These are phyloP conservation scores for Suzukiozyma palmioleophila DNA, from an alignment of 1,139 yeast species.

Conservation along the genomic window DNA sequence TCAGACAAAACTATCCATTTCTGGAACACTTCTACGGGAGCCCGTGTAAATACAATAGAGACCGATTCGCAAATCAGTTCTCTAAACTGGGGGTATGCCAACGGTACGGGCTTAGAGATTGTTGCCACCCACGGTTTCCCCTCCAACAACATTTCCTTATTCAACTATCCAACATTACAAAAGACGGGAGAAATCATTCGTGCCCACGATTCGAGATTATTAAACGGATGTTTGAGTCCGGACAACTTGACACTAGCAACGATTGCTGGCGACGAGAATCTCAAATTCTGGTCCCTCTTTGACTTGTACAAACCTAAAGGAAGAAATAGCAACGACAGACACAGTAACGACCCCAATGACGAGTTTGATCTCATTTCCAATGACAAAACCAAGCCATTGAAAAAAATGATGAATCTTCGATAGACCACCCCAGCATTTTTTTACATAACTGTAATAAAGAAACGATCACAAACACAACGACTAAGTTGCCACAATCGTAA, in stretches of 20 bases:
- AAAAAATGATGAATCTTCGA: conserved; percentile 12
- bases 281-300: conserved; percentile 92
- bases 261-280: conserved; percentile 93
- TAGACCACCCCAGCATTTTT: conserved; percentile 2
- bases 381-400: conserved; percentile 10
- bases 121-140: conserved; percentile 96
- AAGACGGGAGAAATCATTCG: conserved; percentile 82
- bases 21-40: conserved; percentile 94
- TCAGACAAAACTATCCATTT: conserved; percentile 86
- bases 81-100: conserved; percentile 80
- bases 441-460: not conserved
- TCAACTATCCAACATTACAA: conserved; percentile 81
- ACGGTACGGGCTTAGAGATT: conserved; percentile 74
- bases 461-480: too few relatives aligned
- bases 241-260: conserved; percentile 90
- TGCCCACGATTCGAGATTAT: conserved; percentile 89
- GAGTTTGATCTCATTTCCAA: conserved; percentile 13
- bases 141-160: conserved; percentile 75
- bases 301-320: conserved; percentile 46
- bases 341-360: conserved; percentile 16
- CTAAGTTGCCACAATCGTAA: too few relatives aligned
- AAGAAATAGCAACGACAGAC: conserved; percentile 12
- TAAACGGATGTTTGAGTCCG: conserved; percentile 82
- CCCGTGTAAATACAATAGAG: conserved; percentile 79
- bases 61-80: conserved; percentile 95